Evolutionary conservation across 1,139 yeast genomes (phyloP), one percentile per base, ranked within the genome.

Genomic region (Blastobotrys indianensis): DNA sequence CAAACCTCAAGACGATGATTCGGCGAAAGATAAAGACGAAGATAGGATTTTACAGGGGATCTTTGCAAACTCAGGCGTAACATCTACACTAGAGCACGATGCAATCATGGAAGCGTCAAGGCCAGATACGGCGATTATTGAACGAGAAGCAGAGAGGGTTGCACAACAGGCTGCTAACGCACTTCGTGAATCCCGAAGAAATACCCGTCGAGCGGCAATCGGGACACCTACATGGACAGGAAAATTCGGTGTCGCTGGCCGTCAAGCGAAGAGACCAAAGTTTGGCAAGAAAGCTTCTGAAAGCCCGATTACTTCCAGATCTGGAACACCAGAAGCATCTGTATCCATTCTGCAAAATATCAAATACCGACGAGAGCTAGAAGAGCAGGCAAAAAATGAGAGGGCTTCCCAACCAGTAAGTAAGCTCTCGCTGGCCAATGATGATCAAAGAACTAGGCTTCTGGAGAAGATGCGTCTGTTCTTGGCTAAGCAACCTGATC

Each of bases 221-320:
- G 95, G 95, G 3, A 81, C 85, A 0, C 97, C 97, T 0, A 92
- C 98, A 0, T 92, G 97, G 95, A 92, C 98, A 0, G 98, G 98
- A 0, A 77, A 77, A 55, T 87, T 83, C 69, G 98, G 98, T 0
- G 64, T 70, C 17, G 95, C 96, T 0, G 96, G 96, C 13, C 58
- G 23, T n/a, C 16, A 15, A 32, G 31, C 28, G 8, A 28, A 29
- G 41, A 33, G 25, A 7, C 25, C 25, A 20, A 20, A 20, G 7
- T 20, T 20, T 7, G 25, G 25, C 25, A 20, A 20, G 25, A 20
- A 20, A 7, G 25, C 25, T 20, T 20, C 25, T 20, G 25, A 20
- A 20, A 32, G 44, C 15, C 29, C 29, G 2, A 33, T 28, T 17
- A 35, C 49, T 3, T 12, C 42, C 9, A 28, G 37, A 25, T 30